Conservation (phyloP, 441 rosid species). For the Adansonia grandidieri region DNA sequence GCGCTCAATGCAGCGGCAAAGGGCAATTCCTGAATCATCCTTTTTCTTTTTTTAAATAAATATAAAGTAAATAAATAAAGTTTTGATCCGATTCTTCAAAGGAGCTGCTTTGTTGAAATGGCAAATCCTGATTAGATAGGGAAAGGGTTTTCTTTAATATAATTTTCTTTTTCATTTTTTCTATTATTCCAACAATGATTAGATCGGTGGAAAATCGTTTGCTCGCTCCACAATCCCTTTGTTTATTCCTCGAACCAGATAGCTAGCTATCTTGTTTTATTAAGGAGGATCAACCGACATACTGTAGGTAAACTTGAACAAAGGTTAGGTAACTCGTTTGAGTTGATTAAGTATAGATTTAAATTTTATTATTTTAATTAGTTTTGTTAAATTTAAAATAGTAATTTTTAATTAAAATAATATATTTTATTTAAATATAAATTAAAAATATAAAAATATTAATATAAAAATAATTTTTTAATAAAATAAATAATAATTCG, state of each 20-base stretch:
- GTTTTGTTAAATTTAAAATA: no score
- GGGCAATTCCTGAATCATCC: background rate
- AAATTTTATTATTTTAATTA: no score
- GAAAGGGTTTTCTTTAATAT: background rate
- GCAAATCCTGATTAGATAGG: background rate
- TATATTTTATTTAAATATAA: no score
- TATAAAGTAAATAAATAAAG: background rate
- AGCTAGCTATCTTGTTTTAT: background rate
- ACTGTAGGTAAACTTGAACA: no score
- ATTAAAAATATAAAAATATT: no score
- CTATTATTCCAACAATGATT: slow-evolving; percentile 16
- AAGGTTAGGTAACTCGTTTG: no score
- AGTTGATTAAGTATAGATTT: no score
- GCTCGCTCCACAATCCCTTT: background rate
- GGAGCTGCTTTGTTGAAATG: background rate
- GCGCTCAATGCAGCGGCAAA: background rate
- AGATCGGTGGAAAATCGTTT: background rate
- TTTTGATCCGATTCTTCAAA: background rate
- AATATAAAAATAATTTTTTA: no score
- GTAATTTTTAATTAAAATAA: no score
- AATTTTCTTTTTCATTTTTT: background rate
- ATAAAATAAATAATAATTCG: no score
- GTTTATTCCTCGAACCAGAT: slow-evolving; percentile 9
- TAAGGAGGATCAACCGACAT: background rate
- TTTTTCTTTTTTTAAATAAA: background rate